Evolutionary conservation across 305 asterid genomes (phyloP).

Genomic region (Striga hermonthica): DNA sequence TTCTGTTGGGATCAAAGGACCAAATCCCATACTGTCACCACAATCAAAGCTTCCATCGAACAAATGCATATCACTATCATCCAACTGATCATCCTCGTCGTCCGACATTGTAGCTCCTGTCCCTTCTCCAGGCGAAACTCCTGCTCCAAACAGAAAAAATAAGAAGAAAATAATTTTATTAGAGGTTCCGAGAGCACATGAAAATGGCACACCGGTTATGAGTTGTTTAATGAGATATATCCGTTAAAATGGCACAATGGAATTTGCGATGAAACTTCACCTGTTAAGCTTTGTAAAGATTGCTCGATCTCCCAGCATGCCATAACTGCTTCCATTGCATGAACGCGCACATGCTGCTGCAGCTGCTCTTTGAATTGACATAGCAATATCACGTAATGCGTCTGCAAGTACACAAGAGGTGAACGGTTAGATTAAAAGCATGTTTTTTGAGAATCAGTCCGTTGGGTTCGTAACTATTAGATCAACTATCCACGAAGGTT

Average conservation of each 20-base stretch:
- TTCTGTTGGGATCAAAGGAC: constrained; percentile 58
- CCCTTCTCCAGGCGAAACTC: constrained; percentile 64
- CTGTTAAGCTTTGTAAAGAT: constrained; percentile 62
- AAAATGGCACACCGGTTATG: background rate
- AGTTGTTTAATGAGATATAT: background rate
- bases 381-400: constrained; percentile 54
- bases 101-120: constrained; percentile 66
- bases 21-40: constrained; percentile 49
- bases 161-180: background rate
- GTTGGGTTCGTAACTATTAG: no score
- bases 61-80: constrained; percentile 48
- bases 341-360: constrained; percentile 64
- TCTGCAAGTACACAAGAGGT: constrained; percentile 34
- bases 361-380: constrained; percentile 60
- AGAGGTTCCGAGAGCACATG: background rate
- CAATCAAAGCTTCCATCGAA: constrained; percentile 49
- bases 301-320: constrained; percentile 70
- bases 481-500: no score
- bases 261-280: constrained; percentile 32
- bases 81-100: constrained; percentile 49
- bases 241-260: no score
- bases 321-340: constrained; percentile 72
- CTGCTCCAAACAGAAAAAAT: constrained; percentile 30
- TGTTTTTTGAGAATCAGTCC: background rate
- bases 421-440: constrained; percentile 8